phyloP scores from a whole-genome alignment of 331 rosid genomes.

The Phaseolus coccineus region DNA sequence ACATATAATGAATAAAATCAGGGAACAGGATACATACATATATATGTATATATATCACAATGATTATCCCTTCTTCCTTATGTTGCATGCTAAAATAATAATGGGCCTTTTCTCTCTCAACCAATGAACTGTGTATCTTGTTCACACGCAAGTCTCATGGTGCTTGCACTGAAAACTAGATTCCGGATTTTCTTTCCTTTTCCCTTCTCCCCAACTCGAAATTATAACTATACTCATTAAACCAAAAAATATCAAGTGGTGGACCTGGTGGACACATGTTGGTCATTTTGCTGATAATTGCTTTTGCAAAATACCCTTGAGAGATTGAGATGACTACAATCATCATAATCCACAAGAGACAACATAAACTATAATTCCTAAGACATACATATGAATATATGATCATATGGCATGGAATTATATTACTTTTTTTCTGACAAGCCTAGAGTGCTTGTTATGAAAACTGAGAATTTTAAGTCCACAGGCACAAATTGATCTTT shows the following conservation, averaged over 20 bases:
- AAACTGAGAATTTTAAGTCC: constrained; percentile 3
- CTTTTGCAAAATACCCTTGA: constrained; percentile 15
- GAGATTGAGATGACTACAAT: constrained; percentile 12
- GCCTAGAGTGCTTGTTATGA: background rate
- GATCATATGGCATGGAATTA: constrained; percentile 24
- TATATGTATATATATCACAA: background rate
- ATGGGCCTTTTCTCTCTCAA: constrained; percentile 53
- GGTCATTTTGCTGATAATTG: constrained; percentile 34
- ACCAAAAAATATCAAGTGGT: constrained; percentile 41
- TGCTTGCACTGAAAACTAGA: constrained; percentile 57
- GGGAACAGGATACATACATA: constrained; percentile 46
- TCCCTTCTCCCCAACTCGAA: constrained; percentile 20
- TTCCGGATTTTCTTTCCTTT: constrained; percentile 3
- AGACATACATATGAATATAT: constrained; percentile 6
- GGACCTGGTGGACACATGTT: constrained; percentile 44
- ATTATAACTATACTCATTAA: constrained; percentile 45
- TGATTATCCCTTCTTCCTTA: constrained; percentile 54
- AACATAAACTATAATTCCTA: constrained; percentile 19
- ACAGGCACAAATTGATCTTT: constrained; percentile 1
- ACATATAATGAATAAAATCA: constrained; percentile 46
- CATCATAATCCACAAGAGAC: background rate
- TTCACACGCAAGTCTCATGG: constrained; percentile 55
- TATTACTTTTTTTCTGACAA: constrained; percentile 8
- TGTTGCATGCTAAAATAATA: constrained; percentile 61
- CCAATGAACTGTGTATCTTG: constrained; percentile 49